These are phyloP conservation scores for Aphanomyces astaci DNA, from an alignment of 352 stramenopile species.

Conservation along the genomic window DNA sequence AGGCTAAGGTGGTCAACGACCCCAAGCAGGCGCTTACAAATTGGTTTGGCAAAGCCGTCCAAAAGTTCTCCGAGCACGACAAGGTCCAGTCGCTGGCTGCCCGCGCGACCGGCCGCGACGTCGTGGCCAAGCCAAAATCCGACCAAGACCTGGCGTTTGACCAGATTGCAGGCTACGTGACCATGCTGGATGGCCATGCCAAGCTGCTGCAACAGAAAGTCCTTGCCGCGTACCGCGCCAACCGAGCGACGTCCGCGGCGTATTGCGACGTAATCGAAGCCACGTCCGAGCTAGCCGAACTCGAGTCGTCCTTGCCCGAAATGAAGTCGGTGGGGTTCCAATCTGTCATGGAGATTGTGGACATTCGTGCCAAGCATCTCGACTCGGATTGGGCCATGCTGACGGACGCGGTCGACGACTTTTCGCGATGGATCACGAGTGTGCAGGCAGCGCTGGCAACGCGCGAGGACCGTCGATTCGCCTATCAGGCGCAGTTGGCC, in stretches of 20 bases:
- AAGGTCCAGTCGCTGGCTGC: slow-evolving; percentile 56
- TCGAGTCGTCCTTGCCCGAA: slow-evolving; percentile 55
- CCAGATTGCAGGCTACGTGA: slow-evolving; percentile 53
- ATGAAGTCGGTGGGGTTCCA: slow-evolving; percentile 41
- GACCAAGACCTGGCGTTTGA: slow-evolving; percentile 69
- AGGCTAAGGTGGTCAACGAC: slow-evolving; percentile 22
- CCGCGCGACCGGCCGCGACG: slow-evolving; percentile 35
- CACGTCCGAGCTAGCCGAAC: slow-evolving; percentile 54
- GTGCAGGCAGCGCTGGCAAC: slow-evolving; percentile 63
- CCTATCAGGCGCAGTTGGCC: slow-evolving; percentile 70
- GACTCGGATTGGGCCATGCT: slow-evolving; percentile 67
- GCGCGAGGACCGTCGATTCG: slow-evolving; percentile 65
- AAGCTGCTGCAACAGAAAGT: slow-evolving; percentile 56
- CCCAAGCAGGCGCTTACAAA: slow-evolving; percentile 50
- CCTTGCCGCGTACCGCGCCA: slow-evolving; percentile 50
- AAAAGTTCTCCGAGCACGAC: slow-evolving; percentile 75
- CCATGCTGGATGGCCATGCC: slow-evolving; percentile 51
- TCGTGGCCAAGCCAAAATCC: slow-evolving; percentile 30
- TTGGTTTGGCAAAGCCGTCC: slow-evolving; percentile 77
- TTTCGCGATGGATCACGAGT: slow-evolving; percentile 63
- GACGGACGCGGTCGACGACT: slow-evolving; percentile 50
- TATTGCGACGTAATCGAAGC: slow-evolving; percentile 81
- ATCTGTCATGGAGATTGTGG: slow-evolving; percentile 51
- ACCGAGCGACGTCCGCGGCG: slow-evolving; percentile 57
- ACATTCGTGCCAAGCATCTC: slow-evolving; percentile 66